phyloP scores from a whole-genome alignment of 2,329 filamentous ascomycete genomes.

The Pseudogymnoascus verrucosus region DNA sequence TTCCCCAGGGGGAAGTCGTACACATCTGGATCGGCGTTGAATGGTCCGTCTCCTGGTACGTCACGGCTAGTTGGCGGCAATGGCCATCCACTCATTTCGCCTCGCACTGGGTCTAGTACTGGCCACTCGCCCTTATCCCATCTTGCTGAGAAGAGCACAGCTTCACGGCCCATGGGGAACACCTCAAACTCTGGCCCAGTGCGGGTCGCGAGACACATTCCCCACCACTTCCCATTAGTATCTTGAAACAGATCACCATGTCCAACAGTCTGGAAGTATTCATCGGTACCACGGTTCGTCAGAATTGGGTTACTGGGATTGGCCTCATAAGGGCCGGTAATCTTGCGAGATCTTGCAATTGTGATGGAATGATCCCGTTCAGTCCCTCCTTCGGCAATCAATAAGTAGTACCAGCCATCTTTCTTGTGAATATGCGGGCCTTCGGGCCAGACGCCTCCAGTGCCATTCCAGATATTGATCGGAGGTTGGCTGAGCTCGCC shows the following conservation, averaged over 20 bases:
- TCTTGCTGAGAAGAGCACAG: constrained; percentile 15
- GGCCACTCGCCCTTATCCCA: constrained; percentile 37
- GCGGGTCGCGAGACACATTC: constrained; percentile 28
- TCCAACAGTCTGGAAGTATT: constrained; percentile 38
- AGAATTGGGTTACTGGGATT: constrained; percentile 52
- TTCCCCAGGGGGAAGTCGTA: constrained; percentile 36
- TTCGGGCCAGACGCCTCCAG: constrained; percentile 53
- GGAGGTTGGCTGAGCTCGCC: constrained; percentile 45
- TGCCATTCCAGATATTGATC: constrained; percentile 46
- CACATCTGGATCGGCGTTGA: constrained; percentile 34
- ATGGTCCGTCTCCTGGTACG: constrained; percentile 35
- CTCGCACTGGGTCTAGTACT: constrained; percentile 33
- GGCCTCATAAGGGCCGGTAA: constrained; percentile 55
- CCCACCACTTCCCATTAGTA: constrained; percentile 34
- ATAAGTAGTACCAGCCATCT: constrained; percentile 50
- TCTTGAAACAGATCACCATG: constrained; percentile 38
- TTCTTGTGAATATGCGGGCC: constrained; percentile 52
- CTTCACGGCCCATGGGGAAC: constrained; percentile 16
- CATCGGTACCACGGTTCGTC: constrained; percentile 40
- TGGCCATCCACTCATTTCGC: constrained; percentile 34
- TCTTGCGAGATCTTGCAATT: constrained; percentile 41
- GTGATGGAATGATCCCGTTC: constrained; percentile 54
- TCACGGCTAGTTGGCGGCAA: constrained; percentile 30
- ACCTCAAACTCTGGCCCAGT: constrained; percentile 37
- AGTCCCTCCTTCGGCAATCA: constrained; percentile 53